phyloP scores from a whole-genome alignment of 192 early-diverging fungal species.

The Globomyces pollinis-pini region DNA sequence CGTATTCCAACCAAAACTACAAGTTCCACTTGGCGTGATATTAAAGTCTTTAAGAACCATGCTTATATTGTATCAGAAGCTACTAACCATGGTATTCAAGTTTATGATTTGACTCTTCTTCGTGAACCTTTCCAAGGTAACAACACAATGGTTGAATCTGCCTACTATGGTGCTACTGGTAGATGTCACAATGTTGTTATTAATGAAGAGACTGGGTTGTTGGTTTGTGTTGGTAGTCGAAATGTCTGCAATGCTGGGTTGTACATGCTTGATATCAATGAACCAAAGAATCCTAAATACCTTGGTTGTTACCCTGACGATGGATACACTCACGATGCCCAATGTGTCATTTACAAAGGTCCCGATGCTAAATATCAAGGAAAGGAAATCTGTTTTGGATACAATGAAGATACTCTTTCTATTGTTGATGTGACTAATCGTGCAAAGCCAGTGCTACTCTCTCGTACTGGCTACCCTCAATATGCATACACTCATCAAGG shows the following conservation, averaged over 20 bases:
- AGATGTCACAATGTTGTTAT: conserved; percentile 8
- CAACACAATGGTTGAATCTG: neutral
- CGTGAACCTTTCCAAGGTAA: neutral
- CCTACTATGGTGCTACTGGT: neutral
- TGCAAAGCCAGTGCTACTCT: neutral
- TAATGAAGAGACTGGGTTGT: conserved; percentile 1
- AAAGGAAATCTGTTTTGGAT: conserved; percentile 1
- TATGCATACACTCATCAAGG: conserved; percentile 5
- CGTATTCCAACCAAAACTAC: neutral
- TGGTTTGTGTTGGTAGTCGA: neutral
- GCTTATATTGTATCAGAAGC: conserved; percentile 3
- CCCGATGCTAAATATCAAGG: conserved; percentile 2
- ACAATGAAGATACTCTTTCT: neutral
- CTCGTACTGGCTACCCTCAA: neutral
- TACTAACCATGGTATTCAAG: conserved; percentile 1
- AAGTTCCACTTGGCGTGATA: conserved; percentile 3
- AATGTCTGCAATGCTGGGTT: conserved; percentile 4
- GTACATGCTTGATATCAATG: conserved; percentile 4
- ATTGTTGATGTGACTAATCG: conserved; percentile 5
- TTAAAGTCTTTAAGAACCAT: conserved; percentile 6
- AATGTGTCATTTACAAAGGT: neutral
- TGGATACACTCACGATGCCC: conserved; percentile 7
- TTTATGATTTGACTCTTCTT: conserved; percentile 4
- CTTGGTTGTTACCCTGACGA: conserved; percentile 1
- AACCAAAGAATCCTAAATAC: conserved; percentile 2